Evolutionary conservation across 2,329 filamentous ascomycete species (phyloP), one percentile per base, ranked within the genome.

Genomic region (Ascocoryne sarcoides): DNA sequence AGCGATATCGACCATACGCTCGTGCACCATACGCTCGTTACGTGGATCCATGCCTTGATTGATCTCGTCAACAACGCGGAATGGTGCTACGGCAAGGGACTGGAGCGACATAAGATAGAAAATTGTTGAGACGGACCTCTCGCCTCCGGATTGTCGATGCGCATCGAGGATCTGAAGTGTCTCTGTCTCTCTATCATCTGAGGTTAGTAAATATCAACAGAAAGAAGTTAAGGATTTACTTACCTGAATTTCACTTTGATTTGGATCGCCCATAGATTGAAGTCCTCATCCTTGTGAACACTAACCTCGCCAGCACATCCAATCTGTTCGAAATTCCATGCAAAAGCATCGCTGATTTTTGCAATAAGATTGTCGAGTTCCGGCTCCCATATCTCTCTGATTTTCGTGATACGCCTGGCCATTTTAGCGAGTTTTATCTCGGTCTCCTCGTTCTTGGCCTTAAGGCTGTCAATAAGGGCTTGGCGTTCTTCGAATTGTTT

Each of bases 31-130:
- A 53, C 92, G 84, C 65, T 98, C 92, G 64, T 98, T 98, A 55
- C 92, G 82, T 32, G 90, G 92, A 62, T 98, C 92, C 92, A 98
- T 98, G 51, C 92, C 92, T 65, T 98, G 92, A 60, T 98, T 98
- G 71, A 98, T 98, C 67, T 98, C 92, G 64, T 98, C 92, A 44
- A 98, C 92, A 36, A 98, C 90, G 38, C 92, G 87, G 75, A 98
- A 98, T 1, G 92, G 92, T 3, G 89, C 88, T 55, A 88, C 84
- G 12, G 92, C 90, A 55, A 98, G 80, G 36, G 85, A 85, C 62
- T 98, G 92, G 18, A 98, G 75, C 4, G 92, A 87, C 89, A 98
- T 96, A 42, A 98, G 85, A 66, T 93, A 98, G 72, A 96, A 98
- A 58, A 96, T 94, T 10, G 92, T 98, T 16, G 87, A 94, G 16